Evolutionary conservation across 2,329 filamentous ascomycete species (phyloP).

Genomic region (Fusarium sp.): DNA sequence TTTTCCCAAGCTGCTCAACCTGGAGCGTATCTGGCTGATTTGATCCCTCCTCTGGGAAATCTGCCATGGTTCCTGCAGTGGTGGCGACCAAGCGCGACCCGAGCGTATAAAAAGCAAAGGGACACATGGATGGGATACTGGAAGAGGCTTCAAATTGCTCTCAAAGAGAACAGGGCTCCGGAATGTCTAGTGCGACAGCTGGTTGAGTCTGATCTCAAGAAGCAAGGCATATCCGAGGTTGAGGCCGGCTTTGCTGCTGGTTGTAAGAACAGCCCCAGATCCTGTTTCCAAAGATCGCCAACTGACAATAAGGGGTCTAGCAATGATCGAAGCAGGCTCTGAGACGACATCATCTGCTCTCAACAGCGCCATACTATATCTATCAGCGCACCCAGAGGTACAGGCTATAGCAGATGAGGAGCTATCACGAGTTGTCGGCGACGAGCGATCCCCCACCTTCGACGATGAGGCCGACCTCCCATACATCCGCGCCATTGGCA

Average conservation of each 20-base stretch:
- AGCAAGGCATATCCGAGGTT: conserved; percentile 20
- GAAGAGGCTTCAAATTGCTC: background rate
- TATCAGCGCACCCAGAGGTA: background rate
- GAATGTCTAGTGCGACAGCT: conserved; percentile 13
- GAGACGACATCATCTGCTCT: conserved; percentile 25
- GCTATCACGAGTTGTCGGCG: conserved; percentile 63
- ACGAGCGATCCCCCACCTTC: conserved; percentile 58
- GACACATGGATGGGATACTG: conserved; percentile 16
- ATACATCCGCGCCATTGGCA: conserved; percentile 65
- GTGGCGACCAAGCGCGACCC: conserved; percentile 5
- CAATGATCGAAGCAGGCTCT: conserved; percentile 26
- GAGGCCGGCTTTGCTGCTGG: conserved; percentile 13
- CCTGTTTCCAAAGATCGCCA: background rate
- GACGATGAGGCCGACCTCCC: conserved; percentile 62
- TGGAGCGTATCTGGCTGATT: conserved; percentile 8
- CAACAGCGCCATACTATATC: conserved; percentile 1
- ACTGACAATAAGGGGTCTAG: background rate
- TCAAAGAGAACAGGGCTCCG: conserved; percentile 10
- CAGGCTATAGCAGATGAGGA: conserved; percentile 59
- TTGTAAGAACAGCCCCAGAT: background rate
- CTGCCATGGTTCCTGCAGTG: conserved; percentile 14
- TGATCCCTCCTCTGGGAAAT: conserved; percentile 4
- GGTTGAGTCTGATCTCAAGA: conserved; percentile 7
- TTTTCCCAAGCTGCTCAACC: conserved; percentile 11
- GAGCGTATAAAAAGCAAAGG: conserved; percentile 9